phyloP scores from a whole-genome alignment of 352 stramenopile species.

The Vaucheria bursata region DNA sequence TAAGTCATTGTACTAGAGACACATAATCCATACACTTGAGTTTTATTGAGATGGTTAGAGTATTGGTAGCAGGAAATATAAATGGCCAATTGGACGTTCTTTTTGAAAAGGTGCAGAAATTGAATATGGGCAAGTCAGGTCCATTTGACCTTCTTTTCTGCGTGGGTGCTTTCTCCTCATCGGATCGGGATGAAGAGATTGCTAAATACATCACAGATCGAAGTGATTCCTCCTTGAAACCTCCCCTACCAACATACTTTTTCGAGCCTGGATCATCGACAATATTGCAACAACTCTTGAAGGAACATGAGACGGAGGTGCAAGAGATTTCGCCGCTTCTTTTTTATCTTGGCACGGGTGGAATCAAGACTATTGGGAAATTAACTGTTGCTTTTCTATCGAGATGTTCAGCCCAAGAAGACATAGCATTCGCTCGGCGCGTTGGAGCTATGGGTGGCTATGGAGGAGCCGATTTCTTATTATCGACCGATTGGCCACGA shows the following conservation, averaged over 20 bases:
- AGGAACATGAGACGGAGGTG: slow-evolving; percentile 17
- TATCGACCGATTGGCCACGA: slow-evolving; percentile 46
- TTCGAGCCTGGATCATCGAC: slow-evolving; percentile 25
- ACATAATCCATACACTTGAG: no score
- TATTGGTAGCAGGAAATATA: slow-evolving; percentile 49
- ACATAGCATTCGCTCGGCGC: slow-evolving; percentile 12
- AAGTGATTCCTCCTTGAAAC: no score
- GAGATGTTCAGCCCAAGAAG: slow-evolving; percentile 17
- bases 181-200: slow-evolving; percentile 10
- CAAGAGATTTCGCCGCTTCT: slow-evolving; percentile 22
- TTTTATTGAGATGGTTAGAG: slow-evolving; percentile 51
- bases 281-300: background rate
- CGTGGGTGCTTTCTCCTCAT: slow-evolving; percentile 44
- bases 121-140: slow-evolving; percentile 27
- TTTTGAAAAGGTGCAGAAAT: slow-evolving; percentile 31
- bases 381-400: slow-evolving; percentile 42
- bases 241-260: slow-evolving; percentile 37
- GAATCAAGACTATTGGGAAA: slow-evolving; percentile 46
- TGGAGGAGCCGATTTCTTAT: slow-evolving; percentile 42
- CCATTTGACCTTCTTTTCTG: slow-evolving; percentile 50
- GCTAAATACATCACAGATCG: slow-evolving; percentile 14
- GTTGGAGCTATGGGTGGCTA: slow-evolving; percentile 14
- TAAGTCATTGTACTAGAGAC: no score
- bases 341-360: slow-evolving; percentile 34
- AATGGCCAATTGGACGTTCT: slow-evolving; percentile 40